Conservation (phyloP, 179 eudicot species). For the Camellia oleifera region DNA sequence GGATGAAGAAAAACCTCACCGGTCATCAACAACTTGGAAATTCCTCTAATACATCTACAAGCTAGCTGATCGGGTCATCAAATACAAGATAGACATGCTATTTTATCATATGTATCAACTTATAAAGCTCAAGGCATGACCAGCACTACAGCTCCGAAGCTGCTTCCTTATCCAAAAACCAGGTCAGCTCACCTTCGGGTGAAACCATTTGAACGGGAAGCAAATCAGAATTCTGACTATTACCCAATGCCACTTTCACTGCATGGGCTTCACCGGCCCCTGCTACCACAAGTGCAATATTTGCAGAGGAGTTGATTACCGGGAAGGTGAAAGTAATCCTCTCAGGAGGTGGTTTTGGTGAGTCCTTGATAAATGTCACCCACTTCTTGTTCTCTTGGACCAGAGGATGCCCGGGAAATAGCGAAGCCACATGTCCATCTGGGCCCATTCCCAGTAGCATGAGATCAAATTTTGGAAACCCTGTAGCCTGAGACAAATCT, state of each 20-base stretch:
- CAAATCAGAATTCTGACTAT: slow-evolving; percentile 26
- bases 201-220: slow-evolving; percentile 72
- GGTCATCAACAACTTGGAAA: neutral
- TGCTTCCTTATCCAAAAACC: slow-evolving; percentile 73
- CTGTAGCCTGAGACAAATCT: slow-evolving; percentile 35
- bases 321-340: slow-evolving; percentile 87
- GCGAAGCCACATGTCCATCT: slow-evolving; percentile 81
- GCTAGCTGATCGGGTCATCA: no score
- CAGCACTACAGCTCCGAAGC: slow-evolving; percentile 42
- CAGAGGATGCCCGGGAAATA: slow-evolving; percentile 76
- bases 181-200: slow-evolving; percentile 56
- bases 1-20: neutral
- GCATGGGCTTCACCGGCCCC: slow-evolving; percentile 58
- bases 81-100: neutral
- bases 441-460: slow-evolving; percentile 88
- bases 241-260: slow-evolving; percentile 48
- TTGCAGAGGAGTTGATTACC: slow-evolving; percentile 70
- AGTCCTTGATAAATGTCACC: slow-evolving; percentile 73
- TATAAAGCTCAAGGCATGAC: neutral
- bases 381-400: slow-evolving; percentile 53
- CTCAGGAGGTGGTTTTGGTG: slow-evolving; percentile 80
- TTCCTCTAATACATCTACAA: neutral
- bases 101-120: neutral
- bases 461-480: slow-evolving; percentile 70
- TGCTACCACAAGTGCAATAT: slow-evolving; percentile 57